phyloP scores from a whole-genome alignment of 2,329 filamentous ascomycete species.

The Fusarium hainanense region DNA sequence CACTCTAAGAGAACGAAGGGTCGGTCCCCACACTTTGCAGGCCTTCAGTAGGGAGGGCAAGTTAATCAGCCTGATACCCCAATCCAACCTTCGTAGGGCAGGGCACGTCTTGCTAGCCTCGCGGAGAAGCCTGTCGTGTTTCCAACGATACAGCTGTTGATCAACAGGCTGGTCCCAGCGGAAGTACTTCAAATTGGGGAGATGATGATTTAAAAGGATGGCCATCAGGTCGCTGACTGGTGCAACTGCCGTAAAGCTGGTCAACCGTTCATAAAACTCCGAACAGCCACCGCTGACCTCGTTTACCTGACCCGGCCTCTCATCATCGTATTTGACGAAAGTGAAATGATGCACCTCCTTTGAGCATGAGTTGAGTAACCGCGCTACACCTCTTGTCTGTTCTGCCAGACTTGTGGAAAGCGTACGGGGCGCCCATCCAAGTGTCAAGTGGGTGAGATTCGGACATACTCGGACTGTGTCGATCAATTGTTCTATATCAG shows the following conservation, averaged over 20 bases:
- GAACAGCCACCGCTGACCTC: not conserved
- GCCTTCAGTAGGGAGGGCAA: not conserved
- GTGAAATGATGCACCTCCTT: not conserved
- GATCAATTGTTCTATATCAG: not conserved
- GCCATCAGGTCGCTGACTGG: not conserved
- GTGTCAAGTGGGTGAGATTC: not conserved
- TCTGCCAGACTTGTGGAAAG: no score
- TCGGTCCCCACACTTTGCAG: conserved; percentile 15
- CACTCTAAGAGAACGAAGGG: conserved; percentile 13
- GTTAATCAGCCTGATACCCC: not conserved
- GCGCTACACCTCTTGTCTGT: not conserved
- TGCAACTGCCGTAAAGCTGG: not conserved
- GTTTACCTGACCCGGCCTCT: not conserved
- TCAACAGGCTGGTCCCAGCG: not conserved
- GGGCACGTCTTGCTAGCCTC: not conserved
- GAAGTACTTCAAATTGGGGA: not conserved
- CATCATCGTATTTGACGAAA: not conserved
- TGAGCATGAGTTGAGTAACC: conserved; percentile 19
- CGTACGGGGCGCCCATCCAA: not conserved
- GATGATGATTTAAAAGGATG: not conserved
- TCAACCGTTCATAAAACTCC: not conserved
- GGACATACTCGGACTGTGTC: conserved; percentile 7
- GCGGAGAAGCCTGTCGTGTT: not conserved
- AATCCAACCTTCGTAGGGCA: not conserved
- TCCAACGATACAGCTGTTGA: no score